A percentile compares a stretch with the other conserved stretches of the same genome.
Conservation (phyloP, 768 basidiomycete species). For the Kondoa subrosea region DNA sequence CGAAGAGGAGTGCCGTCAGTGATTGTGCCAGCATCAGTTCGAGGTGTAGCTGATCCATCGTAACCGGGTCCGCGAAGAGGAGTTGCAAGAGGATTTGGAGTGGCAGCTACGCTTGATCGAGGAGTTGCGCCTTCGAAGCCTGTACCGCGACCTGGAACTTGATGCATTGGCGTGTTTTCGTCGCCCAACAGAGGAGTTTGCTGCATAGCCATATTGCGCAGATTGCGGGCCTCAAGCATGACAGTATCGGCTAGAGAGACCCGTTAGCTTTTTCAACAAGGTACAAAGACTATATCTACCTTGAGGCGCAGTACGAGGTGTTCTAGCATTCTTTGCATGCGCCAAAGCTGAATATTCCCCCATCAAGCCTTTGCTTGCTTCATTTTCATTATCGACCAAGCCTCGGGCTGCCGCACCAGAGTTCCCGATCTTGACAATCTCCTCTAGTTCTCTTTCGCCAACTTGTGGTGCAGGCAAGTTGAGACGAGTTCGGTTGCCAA, state of each 20-base stretch:
- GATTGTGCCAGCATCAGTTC: constrained; percentile 30
- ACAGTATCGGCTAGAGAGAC: constrained; percentile 67
- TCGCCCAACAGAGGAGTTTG: constrained; percentile 93
- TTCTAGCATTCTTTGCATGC: constrained; percentile 74
- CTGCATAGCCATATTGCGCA: constrained; percentile 76
- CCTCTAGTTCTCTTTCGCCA: constrained; percentile 82
- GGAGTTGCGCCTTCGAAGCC: constrained; percentile 94
- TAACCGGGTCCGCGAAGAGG: constrained; percentile 43
- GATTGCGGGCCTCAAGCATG: constrained; percentile 81
- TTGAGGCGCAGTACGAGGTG: constrained; percentile 83
- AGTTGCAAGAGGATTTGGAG: constrained; percentile 89
- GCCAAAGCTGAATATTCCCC: constrained; percentile 86
- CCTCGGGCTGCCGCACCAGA: constrained; percentile 76
- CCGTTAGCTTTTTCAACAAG: constrained; percentile 9
- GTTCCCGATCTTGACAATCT: constrained; percentile 95
- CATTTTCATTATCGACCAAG: constrained; percentile 54
- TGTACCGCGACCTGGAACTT: constrained; percentile 53
- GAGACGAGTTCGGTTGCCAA: constrained; percentile 68
- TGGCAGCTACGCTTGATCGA: constrained; percentile 72
- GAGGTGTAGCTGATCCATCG: constrained; percentile 42
- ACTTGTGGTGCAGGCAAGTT: constrained; percentile 79
- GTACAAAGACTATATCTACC: constrained; percentile 42
- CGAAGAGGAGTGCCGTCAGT: constrained; percentile 62
- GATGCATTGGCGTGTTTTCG: constrained; percentile 87
- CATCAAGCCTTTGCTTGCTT: constrained; percentile 66